A percentile compares a stretch with the other conserved stretches of the same genome.
Conservation (phyloP, 345 rosid genomes). For the Hirschfeldia incana region DNA sequence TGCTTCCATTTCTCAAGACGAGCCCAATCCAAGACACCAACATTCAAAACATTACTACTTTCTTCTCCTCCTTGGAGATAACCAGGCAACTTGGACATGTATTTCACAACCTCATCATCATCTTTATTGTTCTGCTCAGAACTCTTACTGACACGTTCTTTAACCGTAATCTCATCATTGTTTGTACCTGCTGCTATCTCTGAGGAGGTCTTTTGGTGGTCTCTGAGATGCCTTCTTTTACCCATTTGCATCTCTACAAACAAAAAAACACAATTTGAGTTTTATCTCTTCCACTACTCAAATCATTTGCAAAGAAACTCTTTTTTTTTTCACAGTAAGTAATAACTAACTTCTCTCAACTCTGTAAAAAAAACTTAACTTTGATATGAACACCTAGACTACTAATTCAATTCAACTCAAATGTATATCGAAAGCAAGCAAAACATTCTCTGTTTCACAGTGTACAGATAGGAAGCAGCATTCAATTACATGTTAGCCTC, state of each 20-base stretch:
- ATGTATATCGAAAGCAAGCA: constrained; percentile 29
- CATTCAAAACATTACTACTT: constrained; percentile 65
- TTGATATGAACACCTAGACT: too few relatives aligned
- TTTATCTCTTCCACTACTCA: not conserved
- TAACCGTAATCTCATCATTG: too few relatives aligned
- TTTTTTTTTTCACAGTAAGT: not conserved
- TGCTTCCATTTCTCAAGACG: constrained; percentile 67
- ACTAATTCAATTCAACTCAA: not conserved
- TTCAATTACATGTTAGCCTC: not conserved
- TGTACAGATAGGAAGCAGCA: not conserved
- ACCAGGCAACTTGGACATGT: constrained; percentile 77
- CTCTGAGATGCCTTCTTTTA: not conserved
- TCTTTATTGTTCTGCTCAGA: constrained; percentile 47
- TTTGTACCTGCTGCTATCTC: too few relatives aligned
- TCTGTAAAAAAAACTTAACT: not conserved
- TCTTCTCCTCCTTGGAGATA: constrained; percentile 69
- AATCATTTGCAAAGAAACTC: not conserved
- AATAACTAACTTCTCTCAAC: not conserved
- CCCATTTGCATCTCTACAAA: constrained; percentile 24
- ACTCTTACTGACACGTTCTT: constrained; percentile 31
- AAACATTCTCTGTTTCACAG: too few relatives aligned
- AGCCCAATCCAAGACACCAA: constrained; percentile 91
- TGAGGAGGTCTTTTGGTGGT: constrained; percentile 6
- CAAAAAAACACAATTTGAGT: not conserved
- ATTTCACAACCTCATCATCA: constrained; percentile 80